Evolutionary conservation across 805 yeast species (phyloP).

Genomic region (Myxozyma neglecta): DNA sequence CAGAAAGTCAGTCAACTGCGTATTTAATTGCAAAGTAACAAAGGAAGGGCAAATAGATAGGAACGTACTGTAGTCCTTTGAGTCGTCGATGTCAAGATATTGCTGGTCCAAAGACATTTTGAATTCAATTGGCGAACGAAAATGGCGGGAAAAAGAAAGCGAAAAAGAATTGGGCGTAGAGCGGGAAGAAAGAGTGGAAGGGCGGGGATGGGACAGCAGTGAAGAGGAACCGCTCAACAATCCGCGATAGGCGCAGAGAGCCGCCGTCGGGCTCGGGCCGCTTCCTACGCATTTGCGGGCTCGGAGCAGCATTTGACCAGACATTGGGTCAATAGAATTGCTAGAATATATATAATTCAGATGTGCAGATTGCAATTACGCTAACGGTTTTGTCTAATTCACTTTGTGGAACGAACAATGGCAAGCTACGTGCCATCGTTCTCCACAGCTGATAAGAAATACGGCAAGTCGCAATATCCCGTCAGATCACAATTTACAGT

Average conservation of each 20-base stretch:
- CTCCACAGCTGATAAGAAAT: neutral
- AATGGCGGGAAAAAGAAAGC: neutral
- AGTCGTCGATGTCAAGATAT: constrained; percentile 30
- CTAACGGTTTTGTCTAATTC: neutral
- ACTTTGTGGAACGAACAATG: neutral
- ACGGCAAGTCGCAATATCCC: neutral
- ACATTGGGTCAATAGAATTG: neutral
- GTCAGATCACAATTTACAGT: no score
- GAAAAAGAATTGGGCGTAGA: neutral
- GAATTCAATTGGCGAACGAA: constrained; percentile 19
- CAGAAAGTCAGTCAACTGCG: neutral
- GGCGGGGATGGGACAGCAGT: constrained; percentile 3
- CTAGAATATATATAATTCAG: neutral
- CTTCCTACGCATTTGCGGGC: neutral
- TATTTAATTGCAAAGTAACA: neutral
- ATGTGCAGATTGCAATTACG: neutral
- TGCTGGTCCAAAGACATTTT: constrained; percentile 32
- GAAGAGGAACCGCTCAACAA: neutral
- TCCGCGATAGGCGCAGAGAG: constrained; percentile 10
- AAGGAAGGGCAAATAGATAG: neutral
- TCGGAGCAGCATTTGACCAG: neutral
- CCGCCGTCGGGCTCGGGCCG: constrained; percentile 15
- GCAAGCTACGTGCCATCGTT: neutral
- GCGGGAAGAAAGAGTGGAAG: neutral
- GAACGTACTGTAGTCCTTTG: constrained; percentile 1